These are phyloP conservation scores for Dichotomopilus funicola DNA, from an alignment of 2,329 filamentous ascomycete genomes.

Conservation along the genomic window DNA sequence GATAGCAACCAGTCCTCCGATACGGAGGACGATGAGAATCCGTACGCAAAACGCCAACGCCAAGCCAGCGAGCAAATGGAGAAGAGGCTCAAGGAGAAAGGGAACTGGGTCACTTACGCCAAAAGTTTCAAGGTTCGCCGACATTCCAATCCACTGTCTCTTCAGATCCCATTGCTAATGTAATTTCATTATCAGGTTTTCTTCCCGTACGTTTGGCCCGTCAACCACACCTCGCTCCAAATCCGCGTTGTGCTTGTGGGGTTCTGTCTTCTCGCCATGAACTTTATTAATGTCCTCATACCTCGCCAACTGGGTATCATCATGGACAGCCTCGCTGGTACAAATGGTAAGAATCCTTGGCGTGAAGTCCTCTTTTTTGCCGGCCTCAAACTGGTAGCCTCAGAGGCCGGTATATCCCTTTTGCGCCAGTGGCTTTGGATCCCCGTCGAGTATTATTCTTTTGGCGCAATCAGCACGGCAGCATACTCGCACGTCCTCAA, in stretches of 20 bases:
- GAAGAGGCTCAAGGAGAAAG: slow-evolving; percentile 65
- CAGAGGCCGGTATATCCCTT: slow-evolving; percentile 49
- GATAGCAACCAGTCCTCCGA: slow-evolving; percentile 24
- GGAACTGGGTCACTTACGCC: slow-evolving; percentile 70
- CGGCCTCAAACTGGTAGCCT: slow-evolving; percentile 44
- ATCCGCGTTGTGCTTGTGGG: slow-evolving; percentile 60
- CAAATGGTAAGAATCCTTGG: slow-evolving; percentile 45
- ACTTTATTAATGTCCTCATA: slow-evolving; percentile 67
- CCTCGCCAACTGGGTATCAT: slow-evolving; percentile 78
- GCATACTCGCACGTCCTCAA: slow-evolving; percentile 55
- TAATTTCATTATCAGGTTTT: slow-evolving; percentile 48
- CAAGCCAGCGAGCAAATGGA: slow-evolving; percentile 53
- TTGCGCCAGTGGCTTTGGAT: slow-evolving; percentile 51
- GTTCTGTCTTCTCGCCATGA: slow-evolving; percentile 61
- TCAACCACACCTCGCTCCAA: slow-evolving; percentile 59
- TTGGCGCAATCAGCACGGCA: slow-evolving; percentile 46
- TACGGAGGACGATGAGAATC: slow-evolving; percentile 42
- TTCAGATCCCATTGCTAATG: background rate
- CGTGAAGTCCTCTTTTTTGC: slow-evolving; percentile 47
- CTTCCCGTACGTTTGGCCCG: slow-evolving; percentile 73
- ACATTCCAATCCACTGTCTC: background rate
- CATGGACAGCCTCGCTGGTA: slow-evolving; percentile 58
- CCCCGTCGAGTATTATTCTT: slow-evolving; percentile 52
- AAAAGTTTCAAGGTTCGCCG: slow-evolving; percentile 58
- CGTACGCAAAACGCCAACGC: slow-evolving; percentile 47